A percentile compares a stretch with the other conserved stretches of the same genome.
phyloP scores from a whole-genome alignment of 2,329 filamentous ascomycete species.

The Ascomycota sp. region DNA sequence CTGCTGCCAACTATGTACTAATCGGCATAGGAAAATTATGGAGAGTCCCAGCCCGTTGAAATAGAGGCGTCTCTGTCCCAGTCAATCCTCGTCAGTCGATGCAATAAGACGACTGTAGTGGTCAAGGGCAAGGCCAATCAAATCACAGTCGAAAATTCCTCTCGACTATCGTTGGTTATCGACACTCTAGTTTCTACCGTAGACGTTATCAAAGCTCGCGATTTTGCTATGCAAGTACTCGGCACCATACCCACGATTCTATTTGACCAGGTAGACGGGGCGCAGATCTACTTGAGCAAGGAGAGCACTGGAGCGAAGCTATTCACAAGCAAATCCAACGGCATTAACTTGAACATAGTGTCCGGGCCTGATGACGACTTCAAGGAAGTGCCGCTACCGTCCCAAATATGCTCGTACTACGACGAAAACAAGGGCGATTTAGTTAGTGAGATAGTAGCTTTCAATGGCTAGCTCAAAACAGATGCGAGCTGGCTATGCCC shows the following conservation, averaged over 20 bases:
- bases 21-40: conserved; percentile 57
- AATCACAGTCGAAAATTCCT: conserved; percentile 85
- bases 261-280: conserved; percentile 84
- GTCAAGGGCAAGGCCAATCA: conserved; percentile 89
- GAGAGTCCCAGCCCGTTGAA: conserved; percentile 49
- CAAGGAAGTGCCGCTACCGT: conserved; percentile 69
- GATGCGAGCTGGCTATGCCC: too few species aligned
- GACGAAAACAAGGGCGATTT: conserved; percentile 50
- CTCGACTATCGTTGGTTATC: conserved; percentile 64
- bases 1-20: conserved; percentile 1
- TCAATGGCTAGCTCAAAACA: conserved; percentile 43
- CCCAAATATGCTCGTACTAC: conserved; percentile 69
- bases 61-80: conserved; percentile 69
- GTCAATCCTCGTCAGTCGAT: conserved; percentile 79
- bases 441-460: conserved; percentile 86
- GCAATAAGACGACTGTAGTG: conserved; percentile 77
- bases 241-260: conserved; percentile 72
- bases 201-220: conserved; percentile 86
- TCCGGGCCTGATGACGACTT: conserved; percentile 56
- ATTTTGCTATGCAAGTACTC: conserved; percentile 84
- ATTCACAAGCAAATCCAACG: conserved; percentile 72
- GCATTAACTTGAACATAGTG: conserved; percentile 74
- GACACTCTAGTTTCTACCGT: conserved; percentile 80
- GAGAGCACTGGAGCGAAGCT: conserved; percentile 62
- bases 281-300: conserved; percentile 67